phyloP scores from a whole-genome alignment of 176 grass and related monocot genomes.

The Oryza officinalis region DNA sequence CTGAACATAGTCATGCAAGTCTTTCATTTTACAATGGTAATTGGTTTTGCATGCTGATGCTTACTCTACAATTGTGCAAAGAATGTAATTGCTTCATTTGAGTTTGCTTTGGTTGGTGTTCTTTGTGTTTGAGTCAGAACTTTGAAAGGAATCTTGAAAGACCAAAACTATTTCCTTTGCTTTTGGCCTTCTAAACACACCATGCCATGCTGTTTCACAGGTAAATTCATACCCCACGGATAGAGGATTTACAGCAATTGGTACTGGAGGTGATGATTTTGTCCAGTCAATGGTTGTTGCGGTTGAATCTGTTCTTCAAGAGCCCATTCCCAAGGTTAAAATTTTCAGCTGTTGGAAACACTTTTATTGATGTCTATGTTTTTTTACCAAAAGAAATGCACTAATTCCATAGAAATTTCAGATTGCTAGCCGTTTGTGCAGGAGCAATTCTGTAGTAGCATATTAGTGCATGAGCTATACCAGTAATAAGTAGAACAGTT shows the following conservation, averaged over 20 bases:
- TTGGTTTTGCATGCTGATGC: constrained; percentile 10
- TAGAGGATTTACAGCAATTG: constrained; percentile 96
- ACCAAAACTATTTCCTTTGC: background rate
- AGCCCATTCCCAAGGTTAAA: constrained; percentile 81
- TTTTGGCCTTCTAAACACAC: constrained; percentile 10
- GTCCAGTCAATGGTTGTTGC: constrained; percentile 90
- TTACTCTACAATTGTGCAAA: background rate
- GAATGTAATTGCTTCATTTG: background rate
- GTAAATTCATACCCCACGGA: constrained; percentile 93
- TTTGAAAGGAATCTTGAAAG: too few species aligned
- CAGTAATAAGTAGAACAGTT: too few species aligned
- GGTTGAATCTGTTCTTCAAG: constrained; percentile 95
- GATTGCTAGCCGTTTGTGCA: background rate
- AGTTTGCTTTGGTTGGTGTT: background rate
- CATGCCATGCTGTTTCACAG: constrained; percentile 35
- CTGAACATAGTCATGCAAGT: background rate
- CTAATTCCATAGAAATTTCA: background rate
- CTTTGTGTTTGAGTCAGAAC: background rate
- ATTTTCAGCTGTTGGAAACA: constrained; percentile 8
- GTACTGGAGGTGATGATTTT: constrained; percentile 96
- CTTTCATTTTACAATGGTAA: constrained; percentile 23
- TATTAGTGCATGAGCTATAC: too few species aligned
- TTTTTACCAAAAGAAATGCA: background rate
- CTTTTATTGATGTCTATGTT: background rate
- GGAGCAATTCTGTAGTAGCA: background rate